Base-by-base conservation (phyloP, 805 yeast genomes). In the Hanseniaspora pseudoguilliermondii region DNA sequence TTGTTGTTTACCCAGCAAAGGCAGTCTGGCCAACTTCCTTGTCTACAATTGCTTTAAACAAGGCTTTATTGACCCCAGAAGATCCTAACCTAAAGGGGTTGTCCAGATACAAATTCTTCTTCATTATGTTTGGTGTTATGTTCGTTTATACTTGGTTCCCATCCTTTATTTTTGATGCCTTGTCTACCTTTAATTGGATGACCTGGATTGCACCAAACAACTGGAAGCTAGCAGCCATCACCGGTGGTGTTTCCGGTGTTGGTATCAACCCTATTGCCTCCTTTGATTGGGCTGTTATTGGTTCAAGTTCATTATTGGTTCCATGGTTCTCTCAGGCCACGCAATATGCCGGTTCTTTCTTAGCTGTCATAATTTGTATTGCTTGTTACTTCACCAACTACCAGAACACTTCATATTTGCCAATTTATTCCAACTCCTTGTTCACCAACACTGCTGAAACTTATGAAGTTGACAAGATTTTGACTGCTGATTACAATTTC, bases 81-180 rank as follows among this genome's bases (percentile, higher is more conserved):
- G 65, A 64, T 53, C 70, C 66, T 50, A 59, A 35, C 48, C 62
- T 66, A 44, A 60, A 68, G 50, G 74, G 74, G 53, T 62, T 69
- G 41, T 53, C 69, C 34, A 64, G 82, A 54, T 75, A 73, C 60
- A 69, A 65, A 54, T 76, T 80, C 60, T 82, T 82, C 66, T 58
- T 71, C 32, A 51, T 70, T 36, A 72, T 71, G 3, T 71, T 78
- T 53, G 51, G 61, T n/a, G 64, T 67, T 16, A 65, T 74, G 25
- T 81, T 81, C 60, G 59, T 74, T 5, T 83, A 82, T 76, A 79
- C 79, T 62, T 82, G 84, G 81, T 67, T 84, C 60, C 87, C 88
- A 3, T 84, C 82, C 55, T 82, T 72, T 62, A 69, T 84, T 21
- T 82, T 82, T 68, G 69, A 72, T 16, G 86, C 80, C 1, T 72